phyloP scores from a whole-genome alignment of 1,284 basidiomycete species.

The Coniferiporia weirii region DNA sequence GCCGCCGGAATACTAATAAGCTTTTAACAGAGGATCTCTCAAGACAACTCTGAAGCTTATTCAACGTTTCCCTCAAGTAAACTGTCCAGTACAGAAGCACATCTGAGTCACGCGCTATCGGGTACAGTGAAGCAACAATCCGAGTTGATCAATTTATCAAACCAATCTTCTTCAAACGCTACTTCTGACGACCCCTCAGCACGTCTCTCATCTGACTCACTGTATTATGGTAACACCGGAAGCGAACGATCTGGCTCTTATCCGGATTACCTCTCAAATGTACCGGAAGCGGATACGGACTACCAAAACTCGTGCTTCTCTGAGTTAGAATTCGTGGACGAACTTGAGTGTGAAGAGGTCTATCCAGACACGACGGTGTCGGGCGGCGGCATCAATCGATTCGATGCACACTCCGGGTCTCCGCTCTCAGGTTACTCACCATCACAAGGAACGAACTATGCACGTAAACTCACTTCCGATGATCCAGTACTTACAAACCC shows the following conservation, averaged over 20 bases:
- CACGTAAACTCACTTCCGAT: background rate
- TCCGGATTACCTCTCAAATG: conserved; percentile 2
- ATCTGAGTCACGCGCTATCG: background rate
- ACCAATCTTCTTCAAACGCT: no score
- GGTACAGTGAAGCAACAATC: no score
- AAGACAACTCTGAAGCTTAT: background rate
- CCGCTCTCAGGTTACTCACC: background rate
- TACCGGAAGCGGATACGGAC: conserved; percentile 1
- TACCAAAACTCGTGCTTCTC: conserved; percentile 12
- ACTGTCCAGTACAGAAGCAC: background rate
- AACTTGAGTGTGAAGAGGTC: background rate
- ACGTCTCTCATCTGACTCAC: background rate
- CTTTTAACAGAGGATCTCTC: background rate
- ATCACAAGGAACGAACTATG: background rate
- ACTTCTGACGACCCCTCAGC: no score
- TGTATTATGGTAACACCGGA: background rate
- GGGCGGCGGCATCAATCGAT: background rate
- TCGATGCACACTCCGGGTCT: background rate
- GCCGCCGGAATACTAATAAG: background rate
- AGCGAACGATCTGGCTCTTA: background rate
- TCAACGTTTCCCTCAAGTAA: background rate
- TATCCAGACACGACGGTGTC: background rate
- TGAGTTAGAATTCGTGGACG: conserved; percentile 11
- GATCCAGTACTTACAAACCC: background rate
- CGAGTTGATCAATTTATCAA: no score